Evolutionary conservation across 345 rosid species (phyloP).

Genomic region (Ceriops tagal): DNA sequence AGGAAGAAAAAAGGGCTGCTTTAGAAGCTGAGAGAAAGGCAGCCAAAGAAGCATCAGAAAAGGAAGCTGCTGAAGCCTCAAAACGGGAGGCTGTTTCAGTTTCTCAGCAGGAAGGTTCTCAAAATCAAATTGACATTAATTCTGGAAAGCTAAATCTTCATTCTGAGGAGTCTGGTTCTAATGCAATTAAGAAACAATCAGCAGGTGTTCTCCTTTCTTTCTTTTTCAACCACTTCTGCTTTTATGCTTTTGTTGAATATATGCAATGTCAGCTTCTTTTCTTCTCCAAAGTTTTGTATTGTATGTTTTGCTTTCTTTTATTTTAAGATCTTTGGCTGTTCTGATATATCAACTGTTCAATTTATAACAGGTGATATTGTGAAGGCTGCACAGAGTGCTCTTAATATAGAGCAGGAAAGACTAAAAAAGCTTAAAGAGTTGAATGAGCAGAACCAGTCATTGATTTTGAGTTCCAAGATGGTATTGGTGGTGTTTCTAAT

Average conservation of each 20-base stretch:
- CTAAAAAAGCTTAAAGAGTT: slow-evolving; percentile 57
- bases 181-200: slow-evolving; percentile 28
- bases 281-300: not conserved
- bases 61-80: slow-evolving; percentile 43
- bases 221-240: not conserved
- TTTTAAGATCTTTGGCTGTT: not conserved
- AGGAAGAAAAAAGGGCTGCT: slow-evolving; percentile 64
- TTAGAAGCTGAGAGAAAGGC: slow-evolving; percentile 67
- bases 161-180: slow-evolving; percentile 22
- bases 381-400: slow-evolving; percentile 69
- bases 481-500: slow-evolving; percentile 32
- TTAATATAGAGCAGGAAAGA: slow-evolving; percentile 60
- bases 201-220: slow-evolving; percentile 32
- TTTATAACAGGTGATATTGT: slow-evolving; percentile 42
- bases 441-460: slow-evolving; percentile 41
- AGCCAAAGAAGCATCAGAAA: slow-evolving; percentile 59
- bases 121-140: slow-evolving; percentile 14
- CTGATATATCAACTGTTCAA: slow-evolving; percentile 1
- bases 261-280: not conserved
- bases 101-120: slow-evolving; percentile 28
- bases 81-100: slow-evolving; percentile 27
- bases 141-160: slow-evolving; percentile 33
- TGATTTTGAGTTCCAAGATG: slow-evolving; percentile 46
- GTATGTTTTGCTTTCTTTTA: not conserved
- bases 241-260: not conserved